Base-by-base conservation (phyloP, 371 early-diverging fungal species). In the Blakeslea trispora region DNA sequence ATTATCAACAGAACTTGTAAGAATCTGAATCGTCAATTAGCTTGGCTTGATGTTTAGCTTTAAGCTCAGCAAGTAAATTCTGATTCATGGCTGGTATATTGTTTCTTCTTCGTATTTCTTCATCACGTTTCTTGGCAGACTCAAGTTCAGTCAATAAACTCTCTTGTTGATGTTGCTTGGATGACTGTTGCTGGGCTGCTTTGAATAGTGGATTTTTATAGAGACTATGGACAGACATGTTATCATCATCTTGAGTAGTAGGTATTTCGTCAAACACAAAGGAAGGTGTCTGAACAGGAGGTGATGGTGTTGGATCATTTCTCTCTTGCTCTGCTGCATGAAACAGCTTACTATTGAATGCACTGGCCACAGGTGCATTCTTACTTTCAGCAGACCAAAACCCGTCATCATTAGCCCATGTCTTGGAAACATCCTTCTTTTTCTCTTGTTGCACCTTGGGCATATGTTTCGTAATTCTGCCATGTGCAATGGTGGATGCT, bases 21-120 rank as follows among this genome's bases (percentile, higher is more conserved):
- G 60, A 59, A 65, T 65, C 65, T 24, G 60, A 56, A 45, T 65
- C 65, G 48, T 65, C 65, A 43, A 65, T 50, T 1, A 60, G 31
- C 15, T 17, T 51, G 9, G 46, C 56, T 21, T 32, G 40, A 40
- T 65, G 52, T 21, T 52, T 60, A 21, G 60, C 56, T 43, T 65
- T 65, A 28, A 65, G 43, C 47, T 65, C 60, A 17, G 60, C 65
- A 55, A 65, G 49, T 4, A 65, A 17, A 32, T 50, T 22, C 1
- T 56, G 22, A 18, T 56, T 56, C 34, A 56, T 28, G 1, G 28
- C 37, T 23, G 57, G 65, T 59, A 60, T 55, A 56, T 55, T 46
- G 15, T 48, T 51, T 35, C 45, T 46, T 11, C 56, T 46, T 9
- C 28, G 18, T 24, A 42, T 35, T 23, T 31, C 59, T 39, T 61